These are phyloP conservation scores for Lactarius trivialis DNA, from an alignment of 768 basidiomycete genomes.

Conservation along the genomic window DNA sequence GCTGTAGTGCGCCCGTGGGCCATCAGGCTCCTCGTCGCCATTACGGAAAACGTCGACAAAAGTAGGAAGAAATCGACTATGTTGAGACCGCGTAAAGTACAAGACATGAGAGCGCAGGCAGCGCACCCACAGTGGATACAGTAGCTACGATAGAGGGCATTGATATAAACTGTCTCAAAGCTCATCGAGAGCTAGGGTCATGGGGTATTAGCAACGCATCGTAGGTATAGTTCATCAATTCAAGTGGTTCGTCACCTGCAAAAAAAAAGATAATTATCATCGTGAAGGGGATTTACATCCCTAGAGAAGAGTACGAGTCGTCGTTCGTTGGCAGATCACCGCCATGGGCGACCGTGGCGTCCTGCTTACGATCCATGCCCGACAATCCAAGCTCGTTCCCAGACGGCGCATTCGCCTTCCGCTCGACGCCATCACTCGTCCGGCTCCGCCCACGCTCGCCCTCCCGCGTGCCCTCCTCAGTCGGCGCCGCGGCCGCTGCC, in stretches of 20 bases:
- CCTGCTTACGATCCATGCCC: slow-evolving; percentile 14
- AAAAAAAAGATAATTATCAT: background rate
- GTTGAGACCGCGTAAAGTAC: background rate
- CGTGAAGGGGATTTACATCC: background rate
- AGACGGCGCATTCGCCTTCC: background rate
- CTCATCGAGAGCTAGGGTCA: background rate
- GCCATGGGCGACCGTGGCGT: background rate
- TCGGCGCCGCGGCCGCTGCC: background rate
- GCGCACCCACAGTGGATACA: background rate
- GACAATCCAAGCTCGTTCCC: slow-evolving; percentile 8
- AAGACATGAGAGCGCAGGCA: background rate
- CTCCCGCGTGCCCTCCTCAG: background rate
- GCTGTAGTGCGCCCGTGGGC: background rate
- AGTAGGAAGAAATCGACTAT: background rate
- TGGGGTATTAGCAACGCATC: background rate
- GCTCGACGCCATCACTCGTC: background rate
- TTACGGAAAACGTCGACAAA: background rate
- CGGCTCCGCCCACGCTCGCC: background rate
- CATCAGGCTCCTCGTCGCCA: no score
- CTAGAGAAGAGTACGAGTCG: slow-evolving; percentile 9
- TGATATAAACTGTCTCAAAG: background rate
- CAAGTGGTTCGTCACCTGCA: background rate
- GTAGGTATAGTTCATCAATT: background rate
- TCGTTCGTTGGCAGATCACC: background rate
- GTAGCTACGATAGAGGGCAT: background rate